Base-by-base conservation (phyloP, 2,329 filamentous ascomycete species). In the Nannizziopsis barbatae region DNA sequence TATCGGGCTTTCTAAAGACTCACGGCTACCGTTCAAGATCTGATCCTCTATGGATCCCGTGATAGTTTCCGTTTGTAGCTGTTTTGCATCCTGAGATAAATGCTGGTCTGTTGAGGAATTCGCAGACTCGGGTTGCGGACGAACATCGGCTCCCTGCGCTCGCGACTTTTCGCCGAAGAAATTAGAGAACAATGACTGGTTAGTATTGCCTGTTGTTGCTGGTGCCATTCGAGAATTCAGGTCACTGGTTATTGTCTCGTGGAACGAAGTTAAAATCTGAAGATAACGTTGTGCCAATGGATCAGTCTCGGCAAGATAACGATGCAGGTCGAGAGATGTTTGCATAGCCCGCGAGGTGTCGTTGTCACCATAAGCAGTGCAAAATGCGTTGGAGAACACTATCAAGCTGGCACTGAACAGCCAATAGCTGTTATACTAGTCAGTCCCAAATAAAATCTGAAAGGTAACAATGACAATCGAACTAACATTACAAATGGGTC, bases 401-500 rank as follows among this genome's bases (percentile, higher is more conserved):
- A 79, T 67, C 1, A 80, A 65, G 0, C 71, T 67, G 1, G 76
- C 73, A 4, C 75, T 67, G 52, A 79, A 79, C 35, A 80, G 65
- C 47, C 75, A 77, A 55, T 79, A 73, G 54, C 77, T 80, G 22
- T 5, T 17, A 3, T 3, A 17, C 14, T 30, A 51, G 27, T 47
- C 36, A 47, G 31, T 5, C 22, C 33, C 10, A 10, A 54, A 42
- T n/a, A 10, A 11, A 15, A 12, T 17, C 12, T 9, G n/a, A 10
- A 7, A 12, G 40, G 15, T 20, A n/a, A 37, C 14, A 14, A 41
- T 5, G 32, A 9, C 14, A 62, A 17, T 2, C 5, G 8, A 12
- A 44, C 75, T 65, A 60, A 79, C 76, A 78, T 69, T 45, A 77
- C 65, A 51, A 79, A 77, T 0, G 75, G 76, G 52, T 79, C 75